Conservation (phyloP, 169 alveolate genomes). For the Plasmodium berghei region DNA sequence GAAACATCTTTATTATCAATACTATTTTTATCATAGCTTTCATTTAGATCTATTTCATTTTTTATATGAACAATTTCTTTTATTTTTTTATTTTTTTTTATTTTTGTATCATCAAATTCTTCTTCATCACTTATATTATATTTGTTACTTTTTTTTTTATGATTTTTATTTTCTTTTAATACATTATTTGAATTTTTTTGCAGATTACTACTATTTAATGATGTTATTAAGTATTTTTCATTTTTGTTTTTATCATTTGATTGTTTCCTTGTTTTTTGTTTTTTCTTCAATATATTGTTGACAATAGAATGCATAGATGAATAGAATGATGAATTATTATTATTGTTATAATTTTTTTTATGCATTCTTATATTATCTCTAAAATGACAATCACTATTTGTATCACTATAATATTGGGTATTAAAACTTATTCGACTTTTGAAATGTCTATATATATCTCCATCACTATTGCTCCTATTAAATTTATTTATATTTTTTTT, state of each 20-base stretch:
- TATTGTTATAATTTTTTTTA: constrained; percentile 19
- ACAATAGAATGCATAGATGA: constrained; percentile 40
- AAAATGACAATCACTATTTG: not conserved
- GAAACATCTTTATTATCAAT: no score
- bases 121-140: not conserved
- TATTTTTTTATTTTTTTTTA: no score
- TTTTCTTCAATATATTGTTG: constrained; percentile 20
- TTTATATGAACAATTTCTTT: no score
- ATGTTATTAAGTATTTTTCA: not conserved
- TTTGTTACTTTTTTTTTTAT: not conserved
- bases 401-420: constrained; percentile 20
- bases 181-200: not conserved
- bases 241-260: constrained; percentile 13
- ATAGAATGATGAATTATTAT: constrained; percentile 11
- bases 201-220: no score
- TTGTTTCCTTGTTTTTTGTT: constrained; percentile 7
- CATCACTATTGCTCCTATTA: constrained; percentile 63
- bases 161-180: not conserved
- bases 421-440: constrained; percentile 1
- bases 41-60: no score
- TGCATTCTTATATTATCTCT: constrained; percentile 6
- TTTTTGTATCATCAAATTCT: no score
- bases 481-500: constrained; percentile 2
- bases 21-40: no score
- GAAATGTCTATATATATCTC: constrained; percentile 22